Evolutionary conservation across 2,329 filamentous ascomycete genomes (phyloP).

Genomic region (Rhynchosporium secalis): DNA sequence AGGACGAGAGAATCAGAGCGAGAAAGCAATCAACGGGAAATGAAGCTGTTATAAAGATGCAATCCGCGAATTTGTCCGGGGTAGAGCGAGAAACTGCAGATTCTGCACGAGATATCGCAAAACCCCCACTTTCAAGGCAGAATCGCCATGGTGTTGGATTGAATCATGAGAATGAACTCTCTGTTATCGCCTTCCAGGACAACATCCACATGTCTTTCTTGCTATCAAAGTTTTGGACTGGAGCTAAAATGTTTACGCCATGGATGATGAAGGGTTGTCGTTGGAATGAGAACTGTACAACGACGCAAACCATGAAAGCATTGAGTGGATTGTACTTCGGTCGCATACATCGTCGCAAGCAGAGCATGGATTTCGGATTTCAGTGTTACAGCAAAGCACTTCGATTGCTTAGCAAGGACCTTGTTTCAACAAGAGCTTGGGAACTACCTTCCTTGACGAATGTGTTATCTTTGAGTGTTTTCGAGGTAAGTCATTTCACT

Average conservation of each 20-base stretch:
- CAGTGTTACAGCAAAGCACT: slow-evolving; percentile 25
- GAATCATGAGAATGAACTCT: background rate
- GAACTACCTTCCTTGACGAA: slow-evolving; percentile 20
- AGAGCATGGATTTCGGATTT: slow-evolving; percentile 18
- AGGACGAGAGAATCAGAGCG: slow-evolving; percentile 7
- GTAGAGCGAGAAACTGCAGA: background rate
- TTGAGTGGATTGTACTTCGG: slow-evolving; percentile 24
- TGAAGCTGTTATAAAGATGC: background rate
- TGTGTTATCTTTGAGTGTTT: slow-evolving; percentile 21
- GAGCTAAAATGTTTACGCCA: slow-evolving; percentile 4
- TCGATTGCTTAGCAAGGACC: slow-evolving; percentile 21
- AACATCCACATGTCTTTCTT: slow-evolving; percentile 20
- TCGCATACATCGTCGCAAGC: slow-evolving; percentile 18
- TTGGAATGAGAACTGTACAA: slow-evolving; percentile 21
- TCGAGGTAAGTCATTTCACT: slow-evolving; percentile 10
- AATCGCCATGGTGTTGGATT: background rate
- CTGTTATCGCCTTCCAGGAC: slow-evolving; percentile 3
- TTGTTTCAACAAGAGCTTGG: slow-evolving; percentile 4
- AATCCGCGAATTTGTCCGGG: background rate
- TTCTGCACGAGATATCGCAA: background rate
- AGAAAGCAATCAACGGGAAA: background rate
- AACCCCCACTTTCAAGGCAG: background rate
- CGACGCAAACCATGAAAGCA: slow-evolving; percentile 24
- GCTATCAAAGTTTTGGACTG: slow-evolving; percentile 14
- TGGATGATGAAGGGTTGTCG: slow-evolving; percentile 4